Base-by-base conservation (phyloP, 805 yeast genomes). In the Cyberlindnera misumaiensis region DNA sequence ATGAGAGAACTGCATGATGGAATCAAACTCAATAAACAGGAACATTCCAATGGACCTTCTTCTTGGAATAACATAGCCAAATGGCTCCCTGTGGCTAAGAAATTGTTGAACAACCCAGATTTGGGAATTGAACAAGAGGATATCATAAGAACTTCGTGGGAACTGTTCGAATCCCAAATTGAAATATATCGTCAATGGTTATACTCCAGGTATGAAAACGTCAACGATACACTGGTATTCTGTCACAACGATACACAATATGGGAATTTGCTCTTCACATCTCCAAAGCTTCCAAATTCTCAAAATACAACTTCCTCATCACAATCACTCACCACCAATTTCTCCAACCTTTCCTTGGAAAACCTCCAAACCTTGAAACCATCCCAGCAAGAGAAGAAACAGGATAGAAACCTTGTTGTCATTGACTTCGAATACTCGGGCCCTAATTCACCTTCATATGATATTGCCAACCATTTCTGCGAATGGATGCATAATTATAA, bases 401-500 rank as follows among this genome's bases (percentile, higher is more conserved):
- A 76, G 51, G 89, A 83, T 60, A 69, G 77, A 33, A 82, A 79
- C 55, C 68, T 90, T 42, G 95, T 85, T 10, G 98, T 93, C 10
- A 93, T 93, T 53, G 98, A 93, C 59, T 93, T 93, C 59, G 98
- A 93, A 63, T 93, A 90, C 59, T 79, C 96, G 0, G 97, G 96
- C 1, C 79, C 95, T 10, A 93, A 89, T 54, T 68, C 80, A 32
- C 87, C 95, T 2, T 95, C 94, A 2, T 86, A 70, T 56, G 98
- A 93, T 58, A 75, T 93, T 40, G 89, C 89, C 11, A 89, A 93
- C 59, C 98, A 93, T 64, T 84, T 93, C 49, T 74, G 84, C 47
- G 98, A 90, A 64, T 90, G 98, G 98, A 93, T 89, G 97, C 73
- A 86, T 35, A 87, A 93, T 64, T 93, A 90, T 57, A 85, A 82